Conservation (phyloP, 1,284 basidiomycete genomes). For the Irpex rosettiformis region DNA sequence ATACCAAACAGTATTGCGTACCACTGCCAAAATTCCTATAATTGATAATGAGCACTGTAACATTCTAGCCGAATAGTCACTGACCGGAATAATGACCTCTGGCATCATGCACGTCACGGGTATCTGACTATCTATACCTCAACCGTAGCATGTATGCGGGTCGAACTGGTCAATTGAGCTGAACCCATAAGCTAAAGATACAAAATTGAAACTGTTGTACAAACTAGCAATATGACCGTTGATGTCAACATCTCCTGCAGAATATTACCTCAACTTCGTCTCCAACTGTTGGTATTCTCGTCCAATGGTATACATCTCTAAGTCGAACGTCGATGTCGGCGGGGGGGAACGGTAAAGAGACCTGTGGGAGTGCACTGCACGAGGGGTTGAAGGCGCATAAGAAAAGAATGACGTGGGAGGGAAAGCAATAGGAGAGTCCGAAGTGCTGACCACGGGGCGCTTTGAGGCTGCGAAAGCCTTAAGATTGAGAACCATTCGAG, state of each 20-base stretch:
- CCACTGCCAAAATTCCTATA: too few relatives aligned
- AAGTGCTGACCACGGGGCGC: background rate
- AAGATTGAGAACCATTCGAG: constrained; percentile 28
- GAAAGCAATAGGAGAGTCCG: background rate
- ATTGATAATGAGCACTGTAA: too few relatives aligned
- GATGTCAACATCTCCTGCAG: background rate
- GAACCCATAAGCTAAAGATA: constrained; percentile 19
- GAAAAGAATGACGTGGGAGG: constrained; percentile 11
- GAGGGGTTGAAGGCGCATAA: constrained; percentile 1
- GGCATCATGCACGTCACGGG: background rate
- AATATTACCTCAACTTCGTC: constrained; percentile 20
- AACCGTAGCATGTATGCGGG: too few relatives aligned
- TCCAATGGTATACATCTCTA: constrained; percentile 29
- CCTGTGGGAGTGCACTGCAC: background rate
- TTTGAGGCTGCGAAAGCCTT: constrained; percentile 25
- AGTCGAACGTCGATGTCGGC: constrained; percentile 14
- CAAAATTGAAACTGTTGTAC: constrained; percentile 4
- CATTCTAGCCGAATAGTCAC: too few relatives aligned
- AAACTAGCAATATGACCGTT: background rate
- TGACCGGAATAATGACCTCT: too few relatives aligned
- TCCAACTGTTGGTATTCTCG: constrained; percentile 29
- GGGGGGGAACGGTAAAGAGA: constrained; percentile 5
- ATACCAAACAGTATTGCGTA: too few relatives aligned
- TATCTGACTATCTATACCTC: background rate
- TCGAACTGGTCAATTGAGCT: too few relatives aligned